Percentiles rank a stretch among this genome's conserved stretches.
These are phyloP conservation scores for Solanum bukasovii DNA, from an alignment of 257 asterid genomes.

Conservation along the genomic window DNA sequence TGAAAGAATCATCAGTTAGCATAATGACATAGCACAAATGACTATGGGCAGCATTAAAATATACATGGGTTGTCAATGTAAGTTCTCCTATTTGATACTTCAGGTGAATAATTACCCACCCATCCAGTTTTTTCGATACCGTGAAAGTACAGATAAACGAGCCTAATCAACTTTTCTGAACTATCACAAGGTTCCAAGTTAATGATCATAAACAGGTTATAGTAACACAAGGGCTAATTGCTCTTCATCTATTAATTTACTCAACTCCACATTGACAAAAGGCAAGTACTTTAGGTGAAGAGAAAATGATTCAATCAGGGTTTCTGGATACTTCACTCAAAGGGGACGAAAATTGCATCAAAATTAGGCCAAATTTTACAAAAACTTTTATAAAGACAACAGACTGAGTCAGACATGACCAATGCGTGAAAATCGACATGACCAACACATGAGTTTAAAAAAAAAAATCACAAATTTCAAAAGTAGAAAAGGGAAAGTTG, in stretches of 20 bases:
- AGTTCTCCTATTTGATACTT: neutral
- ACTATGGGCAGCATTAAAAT: neutral
- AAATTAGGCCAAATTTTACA: neutral
- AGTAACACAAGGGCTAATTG: neutral
- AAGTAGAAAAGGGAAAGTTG: neutral
- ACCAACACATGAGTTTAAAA: neutral
- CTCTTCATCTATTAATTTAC: neutral
- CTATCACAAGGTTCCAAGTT: neutral
- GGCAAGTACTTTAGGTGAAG: neutral
- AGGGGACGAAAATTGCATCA: neutral
- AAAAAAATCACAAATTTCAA: neutral
- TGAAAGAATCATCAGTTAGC: neutral
- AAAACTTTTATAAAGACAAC: neutral
- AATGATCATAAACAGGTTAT: neutral
- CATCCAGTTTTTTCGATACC: neutral
- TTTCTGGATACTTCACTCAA: neutral
- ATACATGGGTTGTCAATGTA: neutral
- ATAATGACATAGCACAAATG: neutral
- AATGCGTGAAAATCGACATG: neutral
- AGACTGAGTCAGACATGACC: neutral
- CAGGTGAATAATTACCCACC: neutral
- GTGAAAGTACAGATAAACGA: neutral
- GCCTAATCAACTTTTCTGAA: neutral
- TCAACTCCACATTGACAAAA: neutral
- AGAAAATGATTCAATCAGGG: neutral